Evolutionary conservation across 176 grass and related monocot species (phyloP).

Genomic region (Luzula sylvatica): DNA sequence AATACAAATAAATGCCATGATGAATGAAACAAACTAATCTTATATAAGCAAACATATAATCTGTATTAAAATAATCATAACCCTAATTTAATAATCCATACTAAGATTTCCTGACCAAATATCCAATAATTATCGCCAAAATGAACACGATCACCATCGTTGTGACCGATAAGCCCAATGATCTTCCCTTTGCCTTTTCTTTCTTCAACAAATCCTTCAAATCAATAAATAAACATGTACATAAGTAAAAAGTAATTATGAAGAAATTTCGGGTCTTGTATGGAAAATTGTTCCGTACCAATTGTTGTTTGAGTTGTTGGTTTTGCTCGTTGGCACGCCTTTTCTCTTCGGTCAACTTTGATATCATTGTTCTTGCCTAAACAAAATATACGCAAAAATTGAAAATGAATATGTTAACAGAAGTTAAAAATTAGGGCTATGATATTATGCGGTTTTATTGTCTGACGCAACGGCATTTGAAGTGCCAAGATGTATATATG

Average conservation of each 20-base stretch:
- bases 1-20: neutral
- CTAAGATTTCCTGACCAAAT: conserved; percentile 27
- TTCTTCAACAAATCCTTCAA: conserved; percentile 26
- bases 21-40: no score
- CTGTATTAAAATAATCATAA: conserved; percentile 8
- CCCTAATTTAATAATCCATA: neutral
- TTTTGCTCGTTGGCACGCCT: conserved; percentile 51
- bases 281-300: conserved; percentile 35
- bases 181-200: conserved; percentile 26
- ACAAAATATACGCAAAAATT: conserved; percentile 2
- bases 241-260: neutral
- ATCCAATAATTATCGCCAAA: conserved; percentile 37
- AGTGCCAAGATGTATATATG: no score
- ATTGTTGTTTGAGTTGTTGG: conserved; percentile 45
- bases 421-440: no score
- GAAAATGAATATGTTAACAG: conserved; percentile 7
- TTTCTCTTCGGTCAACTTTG: conserved; percentile 33
- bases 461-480: no score
- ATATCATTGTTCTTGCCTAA: conserved; percentile 32
- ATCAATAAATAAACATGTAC: conserved; percentile 2
- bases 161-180: conserved; percentile 35
- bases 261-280: neutral
- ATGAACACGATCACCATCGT: conserved; percentile 35
- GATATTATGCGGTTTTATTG: no score
- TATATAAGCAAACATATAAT: conserved; percentile 9